These are phyloP conservation scores for Chimonanthus praecox DNA, from an alignment of 164 flowering plant species.

Conservation along the genomic window DNA sequence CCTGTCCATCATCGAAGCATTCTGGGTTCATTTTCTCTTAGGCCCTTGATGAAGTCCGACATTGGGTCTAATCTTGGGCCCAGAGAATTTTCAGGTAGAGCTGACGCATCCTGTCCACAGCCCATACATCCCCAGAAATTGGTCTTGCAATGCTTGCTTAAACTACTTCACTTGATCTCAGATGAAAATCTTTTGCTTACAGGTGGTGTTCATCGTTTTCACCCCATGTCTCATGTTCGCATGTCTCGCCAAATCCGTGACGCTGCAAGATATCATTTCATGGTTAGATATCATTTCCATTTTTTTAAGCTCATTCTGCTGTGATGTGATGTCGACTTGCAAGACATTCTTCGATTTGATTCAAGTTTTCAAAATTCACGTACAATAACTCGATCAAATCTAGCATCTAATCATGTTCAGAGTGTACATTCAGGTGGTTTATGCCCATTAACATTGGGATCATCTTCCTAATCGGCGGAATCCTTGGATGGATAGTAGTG, in stretches of 20 bases:
- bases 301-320: not conserved
- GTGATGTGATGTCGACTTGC: not conserved
- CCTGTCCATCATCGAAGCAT: no score
- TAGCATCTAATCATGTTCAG: not conserved
- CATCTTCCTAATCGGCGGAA: conserved; percentile 65
- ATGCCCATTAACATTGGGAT: conserved; percentile 88
- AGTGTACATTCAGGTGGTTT: conserved; percentile 67
- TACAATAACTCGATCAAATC: not conserved
- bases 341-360: no score
- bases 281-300: conserved; percentile 38
- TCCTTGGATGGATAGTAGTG: conserved; percentile 77
- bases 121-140: no score
- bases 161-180: no score
- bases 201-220: conserved; percentile 82
- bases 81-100: no score
- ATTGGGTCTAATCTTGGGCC: no score
- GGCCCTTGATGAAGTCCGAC: no score
- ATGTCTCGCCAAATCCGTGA: conserved; percentile 68
- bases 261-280: conserved; percentile 72
- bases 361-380: not conserved
- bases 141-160: no score
- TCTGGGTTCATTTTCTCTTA: no score
- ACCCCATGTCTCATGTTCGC: conserved; percentile 81
- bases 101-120: no score
- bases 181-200: conserved; percentile 12